Percentiles rank a stretch among this genome's conserved stretches.
phyloP scores from a whole-genome alignment of 1,284 basidiomycete species.

The Pholiota adiposa region DNA sequence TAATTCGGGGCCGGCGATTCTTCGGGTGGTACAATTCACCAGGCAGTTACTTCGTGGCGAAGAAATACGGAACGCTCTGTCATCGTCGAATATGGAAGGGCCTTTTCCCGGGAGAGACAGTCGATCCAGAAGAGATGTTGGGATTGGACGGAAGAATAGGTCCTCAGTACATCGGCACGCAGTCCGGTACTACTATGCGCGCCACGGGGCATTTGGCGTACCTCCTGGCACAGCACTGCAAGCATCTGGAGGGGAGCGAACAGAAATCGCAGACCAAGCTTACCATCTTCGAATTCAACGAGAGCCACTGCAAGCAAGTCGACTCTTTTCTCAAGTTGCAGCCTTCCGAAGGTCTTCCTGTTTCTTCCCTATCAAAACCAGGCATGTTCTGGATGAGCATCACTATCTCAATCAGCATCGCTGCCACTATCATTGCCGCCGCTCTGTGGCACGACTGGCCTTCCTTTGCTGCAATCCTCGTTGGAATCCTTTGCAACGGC shows the following conservation, averaged over 20 bases:
- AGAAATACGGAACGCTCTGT: conserved; percentile 18
- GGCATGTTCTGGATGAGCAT: background rate
- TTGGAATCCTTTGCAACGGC: conserved; percentile 17
- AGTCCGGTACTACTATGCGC: conserved; percentile 14
- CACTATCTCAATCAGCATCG: background rate
- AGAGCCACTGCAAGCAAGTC: background rate
- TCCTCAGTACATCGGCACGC: conserved; percentile 12
- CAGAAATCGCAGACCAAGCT: background rate
- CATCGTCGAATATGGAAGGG: conserved; percentile 17
- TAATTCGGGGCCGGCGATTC: conserved; percentile 16
- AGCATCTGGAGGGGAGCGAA: background rate
- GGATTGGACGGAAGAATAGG: conserved; percentile 18
- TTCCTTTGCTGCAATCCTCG: conserved; percentile 16
- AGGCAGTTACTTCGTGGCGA: conserved; percentile 18
- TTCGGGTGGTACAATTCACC: conserved; percentile 21
- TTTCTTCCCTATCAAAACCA: background rate
- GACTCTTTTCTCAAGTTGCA: background rate
- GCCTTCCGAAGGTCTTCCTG: background rate
- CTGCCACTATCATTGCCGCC: background rate
- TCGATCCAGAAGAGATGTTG: conserved; percentile 15
- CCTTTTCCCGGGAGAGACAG: conserved; percentile 16
- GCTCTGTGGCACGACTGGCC: conserved; percentile 19
- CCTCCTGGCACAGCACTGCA: conserved; percentile 13
- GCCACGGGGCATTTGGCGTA: conserved; percentile 18
- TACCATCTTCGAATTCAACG: background rate